Evolutionary conservation across 768 basidiomycete species (phyloP).

Genomic region (Kwoniella europaea): DNA sequence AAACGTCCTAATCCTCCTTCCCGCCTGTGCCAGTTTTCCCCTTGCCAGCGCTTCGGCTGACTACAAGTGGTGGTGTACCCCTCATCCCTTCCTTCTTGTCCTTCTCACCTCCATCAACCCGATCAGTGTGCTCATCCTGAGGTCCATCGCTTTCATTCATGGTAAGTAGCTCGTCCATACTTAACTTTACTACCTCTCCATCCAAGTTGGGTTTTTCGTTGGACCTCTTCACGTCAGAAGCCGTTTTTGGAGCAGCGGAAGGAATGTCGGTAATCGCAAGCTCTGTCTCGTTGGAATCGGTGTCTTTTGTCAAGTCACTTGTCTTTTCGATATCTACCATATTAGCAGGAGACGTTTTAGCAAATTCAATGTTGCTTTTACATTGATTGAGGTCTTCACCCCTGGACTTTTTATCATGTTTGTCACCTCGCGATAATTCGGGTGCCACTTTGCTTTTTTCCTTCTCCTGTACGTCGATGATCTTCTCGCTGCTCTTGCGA

Average conservation of each 20-base stretch:
- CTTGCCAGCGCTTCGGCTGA: not conserved
- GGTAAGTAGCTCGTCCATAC: constrained; percentile 17
- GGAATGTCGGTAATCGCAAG: no score
- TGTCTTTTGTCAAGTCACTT: no score
- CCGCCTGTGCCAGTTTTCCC: no score
- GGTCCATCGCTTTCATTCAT: not conserved
- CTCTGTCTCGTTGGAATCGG: no score
- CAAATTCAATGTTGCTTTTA: no score
- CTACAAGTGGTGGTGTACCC: constrained; percentile 2
- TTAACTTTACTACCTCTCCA: constrained; percentile 16
- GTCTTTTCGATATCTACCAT: no score
- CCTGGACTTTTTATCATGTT: no score
- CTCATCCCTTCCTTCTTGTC: not conserved
- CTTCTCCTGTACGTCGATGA: not conserved
- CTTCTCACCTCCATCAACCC: not conserved
- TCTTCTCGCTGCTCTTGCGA: not conserved
- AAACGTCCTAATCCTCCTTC: no score
- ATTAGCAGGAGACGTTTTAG: no score
- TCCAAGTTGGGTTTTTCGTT: not conserved
- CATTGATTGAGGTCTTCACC: no score
- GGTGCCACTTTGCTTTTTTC: not conserved
- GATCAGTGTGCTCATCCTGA: not conserved
- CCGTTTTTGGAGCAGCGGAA: no score
- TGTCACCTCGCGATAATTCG: no score
- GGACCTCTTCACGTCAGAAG: not conserved